Conservation (phyloP, 2,329 filamentous ascomycete species). For the Epichloe sylvatica region DNA sequence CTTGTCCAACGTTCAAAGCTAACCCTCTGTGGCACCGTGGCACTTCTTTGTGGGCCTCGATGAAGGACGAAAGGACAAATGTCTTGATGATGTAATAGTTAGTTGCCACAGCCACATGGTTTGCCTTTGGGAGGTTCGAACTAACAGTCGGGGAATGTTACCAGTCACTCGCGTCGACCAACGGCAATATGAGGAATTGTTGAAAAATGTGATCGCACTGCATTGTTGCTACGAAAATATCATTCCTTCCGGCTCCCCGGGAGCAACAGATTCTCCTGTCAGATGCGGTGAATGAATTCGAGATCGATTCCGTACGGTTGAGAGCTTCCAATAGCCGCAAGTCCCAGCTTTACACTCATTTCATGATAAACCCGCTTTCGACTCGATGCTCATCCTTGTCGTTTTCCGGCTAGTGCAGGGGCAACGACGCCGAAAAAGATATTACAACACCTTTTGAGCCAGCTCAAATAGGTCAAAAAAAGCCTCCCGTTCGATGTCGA, state of each 20-base stretch:
- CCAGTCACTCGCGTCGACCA: background rate
- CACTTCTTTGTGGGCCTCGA: background rate
- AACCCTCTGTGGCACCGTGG: background rate
- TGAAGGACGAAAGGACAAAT: background rate
- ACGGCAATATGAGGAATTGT: background rate
- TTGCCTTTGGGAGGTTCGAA: background rate
- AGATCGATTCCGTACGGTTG: too few species aligned
- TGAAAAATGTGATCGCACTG: background rate
- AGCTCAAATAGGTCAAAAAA: conserved; percentile 57
- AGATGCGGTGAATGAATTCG: background rate
- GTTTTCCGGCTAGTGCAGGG: background rate
- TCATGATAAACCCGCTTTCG: background rate
- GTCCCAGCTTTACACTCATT: background rate
- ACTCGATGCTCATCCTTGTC: background rate
- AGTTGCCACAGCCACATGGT: background rate
- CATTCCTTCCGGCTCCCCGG: background rate
- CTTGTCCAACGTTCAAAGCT: background rate
- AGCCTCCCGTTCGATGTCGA: conserved; percentile 36
- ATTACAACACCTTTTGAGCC: conserved; percentile 40
- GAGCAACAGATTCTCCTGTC: background rate
- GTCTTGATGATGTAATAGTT: background rate
- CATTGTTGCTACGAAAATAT: background rate
- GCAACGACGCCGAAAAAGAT: background rate
- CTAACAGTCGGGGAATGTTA: background rate
- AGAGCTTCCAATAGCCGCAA: background rate